phyloP scores from a whole-genome alignment of 495 filamentous ascomycete genomes.

The Neurospora tetrasperma region DNA sequence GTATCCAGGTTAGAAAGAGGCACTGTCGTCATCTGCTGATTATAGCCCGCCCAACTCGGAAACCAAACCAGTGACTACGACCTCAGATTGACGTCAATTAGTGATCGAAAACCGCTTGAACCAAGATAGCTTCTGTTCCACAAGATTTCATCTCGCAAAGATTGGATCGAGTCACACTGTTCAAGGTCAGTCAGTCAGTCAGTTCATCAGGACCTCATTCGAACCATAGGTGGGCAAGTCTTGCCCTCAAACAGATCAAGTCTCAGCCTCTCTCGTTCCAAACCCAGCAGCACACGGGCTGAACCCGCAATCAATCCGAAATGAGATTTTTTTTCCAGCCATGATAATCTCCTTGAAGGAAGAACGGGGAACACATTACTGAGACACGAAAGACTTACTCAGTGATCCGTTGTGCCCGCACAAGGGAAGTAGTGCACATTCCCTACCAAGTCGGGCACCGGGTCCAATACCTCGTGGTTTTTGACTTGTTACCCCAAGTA shows the following conservation, averaged over 20 bases:
- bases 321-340: not conserved
- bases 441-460: not conserved
- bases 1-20: too few relatives aligned
- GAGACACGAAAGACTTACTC: not conserved
- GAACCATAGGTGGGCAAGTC: not conserved
- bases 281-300: not conserved
- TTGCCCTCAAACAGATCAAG: not conserved
- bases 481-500: not conserved
- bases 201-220: not conserved
- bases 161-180: not conserved
- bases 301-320: not conserved
- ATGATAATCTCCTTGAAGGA: not conserved
- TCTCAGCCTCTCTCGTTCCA: not conserved
- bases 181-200: not conserved
- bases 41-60: not conserved
- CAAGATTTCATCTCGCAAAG: not conserved
- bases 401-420: not conserved
- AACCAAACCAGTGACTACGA: not conserved
- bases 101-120: not conserved
- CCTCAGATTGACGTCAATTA: not conserved
- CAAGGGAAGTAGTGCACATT: not conserved
- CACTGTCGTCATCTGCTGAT: not conserved
- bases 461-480: not conserved
- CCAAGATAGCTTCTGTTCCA: not conserved
- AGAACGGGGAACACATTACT: not conserved